phyloP scores from a whole-genome alignment of 2,329 filamentous ascomycete genomes.

The Fusarium floridanum region DNA sequence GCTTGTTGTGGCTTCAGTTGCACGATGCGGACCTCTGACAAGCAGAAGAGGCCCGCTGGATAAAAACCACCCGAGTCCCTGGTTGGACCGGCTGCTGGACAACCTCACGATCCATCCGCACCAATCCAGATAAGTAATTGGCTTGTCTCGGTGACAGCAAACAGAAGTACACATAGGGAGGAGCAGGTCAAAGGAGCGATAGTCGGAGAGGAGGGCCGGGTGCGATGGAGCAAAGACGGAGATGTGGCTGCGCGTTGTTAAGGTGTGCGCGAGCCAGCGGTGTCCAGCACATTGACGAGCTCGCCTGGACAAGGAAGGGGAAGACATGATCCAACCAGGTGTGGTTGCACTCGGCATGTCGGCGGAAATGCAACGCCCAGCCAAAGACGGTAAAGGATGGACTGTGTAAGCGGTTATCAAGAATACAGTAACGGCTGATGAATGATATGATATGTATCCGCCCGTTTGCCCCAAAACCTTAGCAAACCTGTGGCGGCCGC shows the following conservation, averaged over 20 bases:
- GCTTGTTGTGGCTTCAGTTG: slow-evolving; percentile 13
- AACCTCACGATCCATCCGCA: slow-evolving; percentile 27
- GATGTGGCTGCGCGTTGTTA: slow-evolving; percentile 6
- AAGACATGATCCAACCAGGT: slow-evolving; percentile 13
- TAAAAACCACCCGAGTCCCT: slow-evolving; percentile 7
- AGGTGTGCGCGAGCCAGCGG: neutral
- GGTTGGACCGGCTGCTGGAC: slow-evolving; percentile 31
- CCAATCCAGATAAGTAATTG: slow-evolving; percentile 38
- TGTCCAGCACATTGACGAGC: neutral
- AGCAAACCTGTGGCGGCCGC: slow-evolving; percentile 7
- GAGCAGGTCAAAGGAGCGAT: slow-evolving; percentile 27
- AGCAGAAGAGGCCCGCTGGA: slow-evolving; percentile 6
- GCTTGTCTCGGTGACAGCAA: slow-evolving; percentile 15
- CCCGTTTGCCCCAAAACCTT: slow-evolving; percentile 2
- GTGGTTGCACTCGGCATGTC: slow-evolving; percentile 34
- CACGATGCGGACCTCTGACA: slow-evolving; percentile 24
- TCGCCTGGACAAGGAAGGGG: neutral
- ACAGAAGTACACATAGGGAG: neutral
- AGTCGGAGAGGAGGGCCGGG: slow-evolving; percentile 16
- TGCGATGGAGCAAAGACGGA: slow-evolving; percentile 2
- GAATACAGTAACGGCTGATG: slow-evolving; percentile 39
- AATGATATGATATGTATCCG: slow-evolving; percentile 35
- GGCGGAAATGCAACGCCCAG: slow-evolving; percentile 17
- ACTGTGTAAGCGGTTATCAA: slow-evolving; percentile 40
- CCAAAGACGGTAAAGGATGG: slow-evolving; percentile 30